Percentiles rank a stretch among this genome's conserved stretches.
Evolutionary conservation across 371 early-diverging fungal genomes (phyloP).

Genomic region (Circinella minor): DNA sequence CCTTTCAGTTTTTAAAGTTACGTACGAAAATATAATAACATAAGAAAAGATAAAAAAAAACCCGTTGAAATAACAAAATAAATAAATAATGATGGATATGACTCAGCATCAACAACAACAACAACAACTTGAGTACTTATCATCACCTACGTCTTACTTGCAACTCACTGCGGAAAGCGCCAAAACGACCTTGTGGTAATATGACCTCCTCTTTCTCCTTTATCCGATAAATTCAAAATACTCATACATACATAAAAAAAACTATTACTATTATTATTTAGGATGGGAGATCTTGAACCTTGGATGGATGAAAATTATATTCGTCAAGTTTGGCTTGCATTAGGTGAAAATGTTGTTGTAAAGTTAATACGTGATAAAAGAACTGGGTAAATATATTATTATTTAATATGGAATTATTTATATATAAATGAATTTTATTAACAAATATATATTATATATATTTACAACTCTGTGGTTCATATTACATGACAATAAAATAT

Average conservation of each 20-base stretch:
- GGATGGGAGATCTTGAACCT: constrained; percentile 86
- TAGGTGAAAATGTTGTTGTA: constrained; percentile 78
- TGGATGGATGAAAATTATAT: constrained; percentile 89
- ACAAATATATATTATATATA: too few relatives aligned
- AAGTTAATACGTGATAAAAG: constrained; percentile 86
- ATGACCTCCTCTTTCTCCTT: constrained; percentile 49
- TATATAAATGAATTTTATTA: too few relatives aligned
- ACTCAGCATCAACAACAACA: constrained; percentile 14
- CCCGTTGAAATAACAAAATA: too few relatives aligned
- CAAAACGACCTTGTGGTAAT: constrained; percentile 14
- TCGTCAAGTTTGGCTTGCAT: constrained; percentile 69
- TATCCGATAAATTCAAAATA: too few relatives aligned
- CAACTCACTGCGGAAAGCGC: constrained; percentile 8
- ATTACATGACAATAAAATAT: too few relatives aligned
- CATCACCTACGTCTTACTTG: constrained; percentile 3
- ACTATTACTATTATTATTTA: constrained; percentile 18
- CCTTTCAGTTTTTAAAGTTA: not conserved
- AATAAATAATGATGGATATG: constrained; percentile 6
- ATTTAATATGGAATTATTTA: too few relatives aligned
- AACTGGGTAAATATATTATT: constrained; percentile 54
- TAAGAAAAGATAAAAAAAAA: too few relatives aligned
- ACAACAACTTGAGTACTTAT: constrained; percentile 6
- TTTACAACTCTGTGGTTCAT: too few relatives aligned
- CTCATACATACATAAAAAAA: constrained; percentile 32
- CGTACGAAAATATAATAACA: too few relatives aligned